phyloP scores from a whole-genome alignment of 352 stramenopile genomes.

The Globisporangium yorkense region DNA sequence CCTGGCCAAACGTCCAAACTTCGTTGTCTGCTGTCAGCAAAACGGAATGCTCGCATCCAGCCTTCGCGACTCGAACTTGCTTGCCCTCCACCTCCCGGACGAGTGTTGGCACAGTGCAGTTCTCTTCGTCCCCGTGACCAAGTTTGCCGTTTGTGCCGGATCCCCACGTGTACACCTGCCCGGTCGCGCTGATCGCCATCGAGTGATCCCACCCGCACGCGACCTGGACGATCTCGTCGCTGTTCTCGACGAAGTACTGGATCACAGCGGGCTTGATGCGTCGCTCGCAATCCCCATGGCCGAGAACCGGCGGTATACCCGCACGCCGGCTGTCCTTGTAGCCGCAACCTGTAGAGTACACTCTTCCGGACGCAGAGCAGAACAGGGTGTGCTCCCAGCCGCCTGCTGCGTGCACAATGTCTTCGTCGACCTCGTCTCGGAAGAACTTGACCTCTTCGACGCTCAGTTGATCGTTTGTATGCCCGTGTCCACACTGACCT shows the following conservation, averaged over 20 bases:
- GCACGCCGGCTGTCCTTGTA: constrained; percentile 83
- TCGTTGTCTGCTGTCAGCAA: constrained; percentile 52
- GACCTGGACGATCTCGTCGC: constrained; percentile 56
- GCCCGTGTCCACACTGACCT: constrained; percentile 72
- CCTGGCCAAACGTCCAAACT: constrained; percentile 77
- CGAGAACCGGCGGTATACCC: constrained; percentile 75
- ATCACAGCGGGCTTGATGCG: constrained; percentile 53
- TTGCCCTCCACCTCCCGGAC: constrained; percentile 44
- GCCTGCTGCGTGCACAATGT: constrained; percentile 44
- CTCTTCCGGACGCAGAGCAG: constrained; percentile 48
- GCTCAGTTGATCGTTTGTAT: constrained; percentile 65
- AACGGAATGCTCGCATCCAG: constrained; percentile 76
- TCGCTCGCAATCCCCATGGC: constrained; percentile 64
- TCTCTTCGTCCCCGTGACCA: constrained; percentile 79
- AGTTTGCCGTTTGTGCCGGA: constrained; percentile 80
- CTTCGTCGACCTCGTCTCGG: constrained; percentile 36
- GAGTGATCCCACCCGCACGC: constrained; percentile 84
- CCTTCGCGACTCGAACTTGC: constrained; percentile 60
- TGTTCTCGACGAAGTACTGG: constrained; percentile 38
- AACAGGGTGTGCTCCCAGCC: constrained; percentile 84
- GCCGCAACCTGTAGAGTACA: constrained; percentile 72
- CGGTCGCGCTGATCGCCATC: constrained; percentile 50
- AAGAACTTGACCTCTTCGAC: constrained; percentile 57
- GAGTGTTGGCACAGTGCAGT: constrained; percentile 50
- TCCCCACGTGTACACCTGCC: constrained; percentile 71